phyloP scores from a whole-genome alignment of 2,329 filamentous ascomycete genomes.

The Fusarium sp. region DNA sequence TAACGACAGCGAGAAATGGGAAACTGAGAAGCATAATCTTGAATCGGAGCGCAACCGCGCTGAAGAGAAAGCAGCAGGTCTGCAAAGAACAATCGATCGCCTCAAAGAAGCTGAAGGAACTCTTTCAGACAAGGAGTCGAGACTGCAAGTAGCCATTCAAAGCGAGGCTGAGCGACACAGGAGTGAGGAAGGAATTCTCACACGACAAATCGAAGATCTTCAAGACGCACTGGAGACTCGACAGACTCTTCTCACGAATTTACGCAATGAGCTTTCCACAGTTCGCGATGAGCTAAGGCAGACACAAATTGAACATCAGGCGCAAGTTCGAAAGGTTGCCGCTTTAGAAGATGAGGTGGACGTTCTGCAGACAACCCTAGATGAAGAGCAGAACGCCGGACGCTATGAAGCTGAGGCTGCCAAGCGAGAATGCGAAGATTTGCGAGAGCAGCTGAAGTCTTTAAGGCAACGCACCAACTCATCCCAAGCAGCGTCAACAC shows the following conservation, averaged over 20 bases:
- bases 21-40: conserved; percentile 71
- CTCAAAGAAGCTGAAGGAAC: conserved; percentile 76
- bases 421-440: conserved; percentile 56
- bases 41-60: conserved; percentile 74
- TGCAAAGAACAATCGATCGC: conserved; percentile 78
- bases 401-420: conserved; percentile 57
- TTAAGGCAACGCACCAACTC: conserved; percentile 35
- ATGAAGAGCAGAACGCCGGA: conserved; percentile 45
- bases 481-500: conserved; percentile 34
- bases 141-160: conserved; percentile 74
- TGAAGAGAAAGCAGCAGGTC: conserved; percentile 74
- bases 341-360: conserved; percentile 82
- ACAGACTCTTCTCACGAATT: conserved; percentile 72
- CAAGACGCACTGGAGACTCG: conserved; percentile 77
- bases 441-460: conserved; percentile 48
- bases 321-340: conserved; percentile 73
- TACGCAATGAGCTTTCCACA: conserved; percentile 73
- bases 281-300: conserved; percentile 78
- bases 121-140: conserved; percentile 75
- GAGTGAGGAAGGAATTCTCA: conserved; percentile 77
- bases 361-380: conserved; percentile 67
- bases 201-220: conserved; percentile 79
- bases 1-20: conserved; percentile 79
- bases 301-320: conserved; percentile 71
- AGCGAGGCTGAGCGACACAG: conserved; percentile 79